Evolutionary conservation across 208 protist species (phyloP).

Genomic region (Dictyostelium gargantuum): DNA sequence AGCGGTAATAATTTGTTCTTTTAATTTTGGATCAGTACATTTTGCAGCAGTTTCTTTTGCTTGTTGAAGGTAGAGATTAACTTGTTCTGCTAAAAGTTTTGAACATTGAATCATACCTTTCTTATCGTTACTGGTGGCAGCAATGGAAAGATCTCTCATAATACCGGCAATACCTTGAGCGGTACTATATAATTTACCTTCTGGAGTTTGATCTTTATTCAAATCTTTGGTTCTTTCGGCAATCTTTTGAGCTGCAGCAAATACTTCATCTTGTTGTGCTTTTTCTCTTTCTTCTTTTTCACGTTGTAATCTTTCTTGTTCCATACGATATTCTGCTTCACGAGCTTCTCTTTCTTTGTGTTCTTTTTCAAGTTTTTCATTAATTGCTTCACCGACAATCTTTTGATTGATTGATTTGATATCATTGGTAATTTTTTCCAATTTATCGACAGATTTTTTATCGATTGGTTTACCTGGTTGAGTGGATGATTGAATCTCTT

Average conservation of each 20-base stretch:
- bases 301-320: constrained; percentile 23
- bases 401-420: neutral
- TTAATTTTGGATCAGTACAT: constrained; percentile 75
- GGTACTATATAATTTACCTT: constrained; percentile 51
- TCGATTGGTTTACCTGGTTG: neutral
- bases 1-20: constrained; percentile 70
- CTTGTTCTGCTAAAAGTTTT: constrained; percentile 16
- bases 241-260: constrained; percentile 21
- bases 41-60: constrained; percentile 69
- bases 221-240: constrained; percentile 34
- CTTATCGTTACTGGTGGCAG: constrained; percentile 20
- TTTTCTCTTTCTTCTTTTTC: constrained; percentile 41
- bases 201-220: neutral
- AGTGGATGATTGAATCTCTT: neutral
- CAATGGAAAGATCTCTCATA: constrained; percentile 44
- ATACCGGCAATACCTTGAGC: constrained; percentile 34
- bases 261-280: constrained; percentile 43
- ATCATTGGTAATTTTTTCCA: neutral
- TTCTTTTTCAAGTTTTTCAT: constrained; percentile 41
- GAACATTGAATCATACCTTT: constrained; percentile 48
- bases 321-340: neutral
- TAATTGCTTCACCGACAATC: constrained; percentile 23
- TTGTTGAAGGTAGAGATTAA: constrained; percentile 27
- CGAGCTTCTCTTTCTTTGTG: neutral
- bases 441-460: neutral